A percentile compares a stretch with the other conserved stretches of the same genome.
phyloP scores from a whole-genome alignment of 768 basidiomycete genomes.

The Hysterangium stoloniferum region DNA sequence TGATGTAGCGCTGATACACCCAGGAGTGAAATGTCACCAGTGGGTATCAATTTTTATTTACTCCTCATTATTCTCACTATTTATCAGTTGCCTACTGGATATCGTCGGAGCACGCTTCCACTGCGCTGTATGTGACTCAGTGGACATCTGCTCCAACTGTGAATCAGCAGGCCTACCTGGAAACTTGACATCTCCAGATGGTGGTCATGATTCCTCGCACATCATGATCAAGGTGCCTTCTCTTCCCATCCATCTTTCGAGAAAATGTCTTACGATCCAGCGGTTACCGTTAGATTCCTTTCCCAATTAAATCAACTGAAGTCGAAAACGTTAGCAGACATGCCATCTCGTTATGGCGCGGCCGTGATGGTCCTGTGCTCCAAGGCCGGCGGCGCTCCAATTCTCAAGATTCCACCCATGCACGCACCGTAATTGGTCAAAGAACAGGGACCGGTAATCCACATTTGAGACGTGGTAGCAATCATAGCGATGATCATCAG shows the following conservation, averaged over 20 bases:
- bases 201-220: conserved; percentile 77
- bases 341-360: conserved; percentile 70
- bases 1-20: conserved; percentile 60
- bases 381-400: conserved; percentile 29
- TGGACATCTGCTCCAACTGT: conserved; percentile 84
- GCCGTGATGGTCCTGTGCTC: conserved; percentile 59
- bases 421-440: conserved; percentile 58
- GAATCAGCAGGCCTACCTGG: conserved; percentile 82
- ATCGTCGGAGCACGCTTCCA: conserved; percentile 92
- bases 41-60: conserved; percentile 31
- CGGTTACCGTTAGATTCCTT: conserved; percentile 70
- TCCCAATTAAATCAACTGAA: conserved; percentile 66
- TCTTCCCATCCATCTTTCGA: not conserved
- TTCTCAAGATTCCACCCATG: conserved; percentile 55
- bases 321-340: conserved; percentile 69
- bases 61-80: not conserved
- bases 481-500: conserved; percentile 42
- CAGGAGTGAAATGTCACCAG: conserved; percentile 82
- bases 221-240: conserved; percentile 82
- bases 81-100: conserved; percentile 69
- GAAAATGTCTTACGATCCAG: not conserved
- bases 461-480: conserved; percentile 6
- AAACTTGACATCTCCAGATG: conserved; percentile 68
- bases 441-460: conserved; percentile 25
- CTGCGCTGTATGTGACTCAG: conserved; percentile 78